Conservation (phyloP, 2,329 filamentous ascomycete genomes). For the Alternaria sp. region DNA sequence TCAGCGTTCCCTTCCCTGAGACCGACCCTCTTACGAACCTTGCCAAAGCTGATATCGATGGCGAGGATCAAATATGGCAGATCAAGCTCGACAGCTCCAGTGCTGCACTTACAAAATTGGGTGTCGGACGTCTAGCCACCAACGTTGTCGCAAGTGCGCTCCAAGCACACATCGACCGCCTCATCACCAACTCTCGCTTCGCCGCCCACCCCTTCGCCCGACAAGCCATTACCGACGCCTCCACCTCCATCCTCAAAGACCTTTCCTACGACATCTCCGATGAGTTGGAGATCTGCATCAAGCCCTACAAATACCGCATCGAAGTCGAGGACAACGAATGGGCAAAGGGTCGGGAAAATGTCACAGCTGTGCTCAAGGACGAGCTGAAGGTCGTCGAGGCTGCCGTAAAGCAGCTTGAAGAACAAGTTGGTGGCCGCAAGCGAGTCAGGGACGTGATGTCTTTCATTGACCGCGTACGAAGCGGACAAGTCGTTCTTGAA, state of each 20-base stretch:
- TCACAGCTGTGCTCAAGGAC: slow-evolving; percentile 79
- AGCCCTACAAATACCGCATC: slow-evolving; percentile 98
- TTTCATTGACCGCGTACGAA: slow-evolving; percentile 89
- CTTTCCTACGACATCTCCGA: slow-evolving; percentile 96
- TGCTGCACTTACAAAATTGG: slow-evolving; percentile 89
- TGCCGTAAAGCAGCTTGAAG: slow-evolving; percentile 78
- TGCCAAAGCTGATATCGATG: slow-evolving; percentile 76
- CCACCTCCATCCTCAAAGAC: slow-evolving; percentile 88
- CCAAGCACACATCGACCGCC: slow-evolving; percentile 78
- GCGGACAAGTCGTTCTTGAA: slow-evolving; percentile 83
- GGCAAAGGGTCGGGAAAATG: slow-evolving; percentile 82
- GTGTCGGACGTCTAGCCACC: slow-evolving; percentile 89
- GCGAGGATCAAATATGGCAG: slow-evolving; percentile 86
- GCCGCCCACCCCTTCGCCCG: slow-evolving; percentile 88
- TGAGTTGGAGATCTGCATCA: slow-evolving; percentile 98
- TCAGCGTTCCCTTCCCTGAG: slow-evolving; percentile 71
- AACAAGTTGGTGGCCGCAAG: slow-evolving; percentile 76
- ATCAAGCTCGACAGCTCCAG: slow-evolving; percentile 92
- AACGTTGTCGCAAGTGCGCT: slow-evolving; percentile 89
- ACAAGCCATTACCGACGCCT: slow-evolving; percentile 90
- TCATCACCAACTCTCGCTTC: slow-evolving; percentile 84
- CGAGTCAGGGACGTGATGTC: slow-evolving; percentile 88
- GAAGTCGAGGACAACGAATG: slow-evolving; percentile 93
- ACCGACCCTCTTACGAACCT: slow-evolving; percentile 77
- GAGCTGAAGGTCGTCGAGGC: slow-evolving; percentile 85